Evolutionary conservation across 2,329 filamentous ascomycete genomes (phyloP).

Genomic region (Emergomyces orientalis): DNA sequence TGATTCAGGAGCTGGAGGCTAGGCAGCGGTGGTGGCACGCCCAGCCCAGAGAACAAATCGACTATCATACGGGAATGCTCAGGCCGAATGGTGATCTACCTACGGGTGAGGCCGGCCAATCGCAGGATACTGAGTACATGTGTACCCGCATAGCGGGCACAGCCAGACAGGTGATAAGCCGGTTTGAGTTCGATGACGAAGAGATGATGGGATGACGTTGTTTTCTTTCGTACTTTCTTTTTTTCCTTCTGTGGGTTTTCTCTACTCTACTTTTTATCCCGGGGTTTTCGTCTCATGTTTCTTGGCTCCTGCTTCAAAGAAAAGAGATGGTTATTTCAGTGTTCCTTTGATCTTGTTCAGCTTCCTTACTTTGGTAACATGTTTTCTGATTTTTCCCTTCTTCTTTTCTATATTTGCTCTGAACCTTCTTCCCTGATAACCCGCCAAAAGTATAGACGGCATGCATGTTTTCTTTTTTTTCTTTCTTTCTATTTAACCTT

Average conservation of each 20-base stretch:
- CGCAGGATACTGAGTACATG: conserved; percentile 16
- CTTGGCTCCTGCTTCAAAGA: background rate
- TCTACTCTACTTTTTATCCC: background rate
- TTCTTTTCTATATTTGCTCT: background rate
- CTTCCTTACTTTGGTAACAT: background rate
- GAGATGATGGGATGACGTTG: conserved; percentile 1
- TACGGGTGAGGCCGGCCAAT: conserved; percentile 4
- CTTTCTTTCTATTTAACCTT: background rate
- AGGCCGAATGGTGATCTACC: background rate
- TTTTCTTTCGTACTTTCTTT: background rate
- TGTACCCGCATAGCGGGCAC: conserved; percentile 22
- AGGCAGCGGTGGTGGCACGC: conserved; percentile 37
- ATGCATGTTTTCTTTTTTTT: background rate
- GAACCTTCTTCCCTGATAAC: background rate
- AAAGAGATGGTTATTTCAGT: background rate
- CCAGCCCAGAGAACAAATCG: background rate
- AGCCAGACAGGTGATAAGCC: conserved; percentile 19
- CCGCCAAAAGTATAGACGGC: background rate
- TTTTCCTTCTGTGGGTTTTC: background rate
- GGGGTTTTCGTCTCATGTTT: background rate
- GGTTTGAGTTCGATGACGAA: conserved; percentile 15
- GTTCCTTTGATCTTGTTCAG: background rate
- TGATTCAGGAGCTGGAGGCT: conserved; percentile 34
- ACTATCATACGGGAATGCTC: background rate
- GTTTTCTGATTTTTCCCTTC: background rate